These are phyloP conservation scores for Diplodia mutila DNA, from an alignment of 2,329 filamentous ascomycete genomes.

Conservation along the genomic window DNA sequence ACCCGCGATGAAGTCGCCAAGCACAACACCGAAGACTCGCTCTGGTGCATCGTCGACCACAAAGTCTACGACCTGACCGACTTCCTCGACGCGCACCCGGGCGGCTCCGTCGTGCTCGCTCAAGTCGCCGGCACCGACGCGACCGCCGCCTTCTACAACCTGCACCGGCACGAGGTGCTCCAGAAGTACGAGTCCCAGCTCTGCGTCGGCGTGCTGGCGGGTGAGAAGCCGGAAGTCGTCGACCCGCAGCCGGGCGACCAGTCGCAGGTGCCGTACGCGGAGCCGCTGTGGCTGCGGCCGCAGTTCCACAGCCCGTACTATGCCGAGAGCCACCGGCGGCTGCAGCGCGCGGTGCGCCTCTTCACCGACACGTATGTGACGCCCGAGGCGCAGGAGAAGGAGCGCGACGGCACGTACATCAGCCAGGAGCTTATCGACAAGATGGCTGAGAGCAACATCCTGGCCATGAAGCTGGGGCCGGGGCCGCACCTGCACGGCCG, in stretches of 20 bases:
- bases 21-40: conserved; percentile 74
- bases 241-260: conserved; percentile 72
- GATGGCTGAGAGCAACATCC: conserved; percentile 73
- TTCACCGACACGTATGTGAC: conserved; percentile 74
- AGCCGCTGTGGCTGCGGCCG: conserved; percentile 80
- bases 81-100: conserved; percentile 83
- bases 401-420: conserved; percentile 73
- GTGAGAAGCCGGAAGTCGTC: conserved; percentile 75
- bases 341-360: conserved; percentile 71
- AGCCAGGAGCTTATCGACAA: conserved; percentile 71
- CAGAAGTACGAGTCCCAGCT: conserved; percentile 72
- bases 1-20: conserved; percentile 68
- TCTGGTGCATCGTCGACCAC: conserved; percentile 85
- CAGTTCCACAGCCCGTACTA: conserved; percentile 81
- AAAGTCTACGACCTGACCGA: conserved; percentile 86
- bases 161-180: conserved; percentile 88
- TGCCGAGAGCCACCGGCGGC: conserved; percentile 69
- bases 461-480: conserved; percentile 83
- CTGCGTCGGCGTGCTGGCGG: conserved; percentile 73
- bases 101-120: conserved; percentile 76
- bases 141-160: conserved; percentile 85
- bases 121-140: conserved; percentile 83
- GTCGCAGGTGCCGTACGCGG: conserved; percentile 78
- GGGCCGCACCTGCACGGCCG: conserved; percentile 79
- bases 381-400: conserved; percentile 76